These are phyloP conservation scores for Spongospora subterranea DNA, from an alignment of 208 protist genomes.

Conservation along the genomic window DNA sequence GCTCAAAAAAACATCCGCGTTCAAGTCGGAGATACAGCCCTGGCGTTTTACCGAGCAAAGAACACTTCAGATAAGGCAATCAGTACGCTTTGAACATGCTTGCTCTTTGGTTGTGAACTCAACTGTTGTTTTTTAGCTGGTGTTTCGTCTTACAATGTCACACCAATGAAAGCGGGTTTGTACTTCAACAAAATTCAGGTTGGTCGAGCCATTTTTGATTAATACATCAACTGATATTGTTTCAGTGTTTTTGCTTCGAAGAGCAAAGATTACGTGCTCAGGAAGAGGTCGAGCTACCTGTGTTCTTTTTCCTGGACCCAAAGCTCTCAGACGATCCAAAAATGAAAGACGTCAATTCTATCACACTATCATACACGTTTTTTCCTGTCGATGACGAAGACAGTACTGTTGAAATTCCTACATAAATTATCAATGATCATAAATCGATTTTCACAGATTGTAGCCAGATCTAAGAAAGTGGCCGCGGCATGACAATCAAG, in stretches of 20 bases:
- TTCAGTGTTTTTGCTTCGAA: constrained; percentile 63
- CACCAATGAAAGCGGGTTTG: constrained; percentile 62
- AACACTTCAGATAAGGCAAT: constrained; percentile 63
- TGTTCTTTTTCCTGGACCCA: constrained; percentile 60
- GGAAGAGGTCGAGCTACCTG: constrained; percentile 59
- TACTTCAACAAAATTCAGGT: constrained; percentile 64
- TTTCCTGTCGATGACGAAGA: constrained; percentile 61
- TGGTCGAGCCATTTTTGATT: constrained; percentile 63
- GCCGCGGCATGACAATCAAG: too few species aligned
- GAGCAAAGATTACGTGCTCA: constrained; percentile 54
- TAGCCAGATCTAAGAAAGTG: too few species aligned
- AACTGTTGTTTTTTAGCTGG: not conserved
- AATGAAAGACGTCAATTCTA: constrained; percentile 55
- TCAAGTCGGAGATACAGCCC: constrained; percentile 61
- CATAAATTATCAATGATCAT: too few species aligned
- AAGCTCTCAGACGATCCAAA: constrained; percentile 30
- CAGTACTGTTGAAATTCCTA: too few species aligned
- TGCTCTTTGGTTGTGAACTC: not conserved
- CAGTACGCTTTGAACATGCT: constrained; percentile 19
- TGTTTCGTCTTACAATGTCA: constrained; percentile 68
- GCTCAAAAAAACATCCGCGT: constrained; percentile 55
- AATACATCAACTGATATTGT: constrained; percentile 55
- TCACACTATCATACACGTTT: constrained; percentile 63
- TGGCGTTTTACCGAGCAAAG: constrained; percentile 65
- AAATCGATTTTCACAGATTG: too few species aligned